phyloP scores from a whole-genome alignment of 257 asterid genomes.

The Oldenlandia corymbosa region DNA sequence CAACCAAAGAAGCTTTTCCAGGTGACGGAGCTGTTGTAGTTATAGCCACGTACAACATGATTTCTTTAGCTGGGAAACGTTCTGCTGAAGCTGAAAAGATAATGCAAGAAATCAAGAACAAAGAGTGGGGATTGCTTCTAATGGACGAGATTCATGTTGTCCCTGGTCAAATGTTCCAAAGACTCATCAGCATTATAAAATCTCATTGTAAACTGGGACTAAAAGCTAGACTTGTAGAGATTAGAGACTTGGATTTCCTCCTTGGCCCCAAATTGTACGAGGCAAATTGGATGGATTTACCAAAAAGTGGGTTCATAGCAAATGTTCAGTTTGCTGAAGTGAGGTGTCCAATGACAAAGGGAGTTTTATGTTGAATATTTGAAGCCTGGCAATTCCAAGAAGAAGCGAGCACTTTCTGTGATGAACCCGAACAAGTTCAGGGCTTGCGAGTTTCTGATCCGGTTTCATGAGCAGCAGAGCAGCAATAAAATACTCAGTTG shows the following conservation, averaged over 20 bases:
- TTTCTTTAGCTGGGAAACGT: conserved; percentile 97
- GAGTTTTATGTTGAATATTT: conserved; percentile 94
- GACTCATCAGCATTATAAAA: conserved; percentile 87
- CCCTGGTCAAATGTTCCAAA: conserved; percentile 98
- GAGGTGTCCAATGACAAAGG: conserved; percentile 99
- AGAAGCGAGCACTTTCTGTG: conserved; percentile 98
- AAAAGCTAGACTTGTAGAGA: conserved; percentile 94
- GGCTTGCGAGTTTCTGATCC: conserved; percentile 95
- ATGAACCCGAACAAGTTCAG: conserved; percentile 97
- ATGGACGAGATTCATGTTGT: conserved; percentile 99
- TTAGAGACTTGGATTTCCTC: conserved; percentile 94
- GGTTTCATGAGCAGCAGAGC: conserved; percentile 92
- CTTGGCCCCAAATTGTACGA: conserved; percentile 98
- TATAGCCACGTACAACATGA: conserved; percentile 96
- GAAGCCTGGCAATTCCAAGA: conserved; percentile 88
- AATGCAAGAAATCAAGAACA: conserved; percentile 88
- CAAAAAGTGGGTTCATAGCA: conserved; percentile 96
- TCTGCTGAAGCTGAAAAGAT: conserved; percentile 99
- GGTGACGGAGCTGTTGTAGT: conserved; percentile 99
- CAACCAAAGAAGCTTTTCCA: conserved; percentile 94
- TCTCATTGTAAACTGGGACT: conserved; percentile 98
- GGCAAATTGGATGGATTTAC: conserved; percentile 98
- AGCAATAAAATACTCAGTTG: conserved; percentile 95
- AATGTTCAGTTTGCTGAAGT: conserved; percentile 99
- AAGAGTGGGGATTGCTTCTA: conserved; percentile 98